A percentile compares a stretch with the other conserved stretches of the same genome.
Evolutionary conservation across 2,329 filamentous ascomycete species (phyloP).

Genomic region (Paraconiothyrium sp.): DNA sequence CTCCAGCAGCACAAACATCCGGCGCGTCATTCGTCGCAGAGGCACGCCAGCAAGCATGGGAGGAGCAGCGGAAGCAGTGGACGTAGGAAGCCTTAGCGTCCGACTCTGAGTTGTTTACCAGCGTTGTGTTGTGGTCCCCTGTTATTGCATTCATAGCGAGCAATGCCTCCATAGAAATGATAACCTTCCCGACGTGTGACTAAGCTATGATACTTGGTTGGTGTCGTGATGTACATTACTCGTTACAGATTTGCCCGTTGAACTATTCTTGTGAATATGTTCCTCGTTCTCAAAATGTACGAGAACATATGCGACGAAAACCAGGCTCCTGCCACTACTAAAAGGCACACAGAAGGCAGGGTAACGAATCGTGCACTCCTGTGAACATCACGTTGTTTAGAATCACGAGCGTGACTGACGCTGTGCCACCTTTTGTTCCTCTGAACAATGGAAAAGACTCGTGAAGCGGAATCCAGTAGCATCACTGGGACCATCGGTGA

Average conservation of each 20-base stretch:
- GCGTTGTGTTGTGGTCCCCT: not conserved
- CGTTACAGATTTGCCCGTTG: not conserved
- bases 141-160: not conserved
- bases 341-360: too few species aligned
- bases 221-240: not conserved
- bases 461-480: not conserved
- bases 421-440: not conserved
- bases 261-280: not conserved
- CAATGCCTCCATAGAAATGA: conserved; percentile 3
- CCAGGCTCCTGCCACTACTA: too few species aligned
- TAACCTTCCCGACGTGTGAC: not conserved
- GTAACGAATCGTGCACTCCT: too few species aligned
- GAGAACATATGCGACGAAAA: too few species aligned
- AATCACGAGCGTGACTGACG: too few species aligned
- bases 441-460: not conserved
- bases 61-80: conserved; percentile 13
- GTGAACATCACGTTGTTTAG: too few species aligned
- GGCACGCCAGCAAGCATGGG: not conserved
- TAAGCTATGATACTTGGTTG: not conserved
- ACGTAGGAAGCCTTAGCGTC: conserved; percentile 1
- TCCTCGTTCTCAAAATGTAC: not conserved
- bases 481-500: too few species aligned
- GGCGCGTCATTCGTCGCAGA: not conserved
- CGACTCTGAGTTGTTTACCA: not conserved
- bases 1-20: conserved; percentile 6